Evolutionary conservation across 2,329 filamentous ascomycete genomes (phyloP), one percentile per base, ranked within the genome.

Genomic region (Coniosporium tulheliwenetii): DNA sequence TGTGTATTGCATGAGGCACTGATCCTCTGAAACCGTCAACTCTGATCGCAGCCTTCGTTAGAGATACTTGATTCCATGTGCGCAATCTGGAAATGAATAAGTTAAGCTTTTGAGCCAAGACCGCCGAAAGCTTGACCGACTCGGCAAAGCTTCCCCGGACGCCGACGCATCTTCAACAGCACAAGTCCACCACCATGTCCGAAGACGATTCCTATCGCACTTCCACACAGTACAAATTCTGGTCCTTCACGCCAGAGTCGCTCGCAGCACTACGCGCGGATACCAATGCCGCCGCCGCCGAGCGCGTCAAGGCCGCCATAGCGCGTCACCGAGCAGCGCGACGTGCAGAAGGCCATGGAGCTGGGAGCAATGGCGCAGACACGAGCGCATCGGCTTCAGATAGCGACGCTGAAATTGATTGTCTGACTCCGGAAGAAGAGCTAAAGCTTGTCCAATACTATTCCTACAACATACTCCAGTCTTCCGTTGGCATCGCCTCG

Each of bases 161-260:
- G 32, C 10, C 32, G 13, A 3, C 8, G 8, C 32, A 10, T 12
- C 32, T 8, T 33, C 32, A 13, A 33, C 10, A 10, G 4, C 32
- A 13, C 13, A 33, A 10, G 32, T 12, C 32, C 8, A 10, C 8
- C 5, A 14, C 36, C 12, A 84, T 93, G 75, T 82, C 77, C 45
- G 91, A 98, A 71, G 91, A 98, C 62, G 83, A 85, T 49, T 71
- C 87, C 41, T 98, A 96, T 63, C 79, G 85, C 30, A 75, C 82
- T 39, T 93, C 89, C 0, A 89, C 85, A 37, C 91, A 98, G 61
- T 96, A 78, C 57, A 77, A 83, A 36, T 71, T 93, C 43, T 98
- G 91, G 91, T 94, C 87, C 9, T 96, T 89, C 62, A 85, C 85
- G 0, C 75, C 79, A 2, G 62, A 76, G 2, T 75, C 79, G 33